These are phyloP conservation scores for Castanea sativa DNA, from an alignment of 306 rosid species.

Conservation along the genomic window DNA sequence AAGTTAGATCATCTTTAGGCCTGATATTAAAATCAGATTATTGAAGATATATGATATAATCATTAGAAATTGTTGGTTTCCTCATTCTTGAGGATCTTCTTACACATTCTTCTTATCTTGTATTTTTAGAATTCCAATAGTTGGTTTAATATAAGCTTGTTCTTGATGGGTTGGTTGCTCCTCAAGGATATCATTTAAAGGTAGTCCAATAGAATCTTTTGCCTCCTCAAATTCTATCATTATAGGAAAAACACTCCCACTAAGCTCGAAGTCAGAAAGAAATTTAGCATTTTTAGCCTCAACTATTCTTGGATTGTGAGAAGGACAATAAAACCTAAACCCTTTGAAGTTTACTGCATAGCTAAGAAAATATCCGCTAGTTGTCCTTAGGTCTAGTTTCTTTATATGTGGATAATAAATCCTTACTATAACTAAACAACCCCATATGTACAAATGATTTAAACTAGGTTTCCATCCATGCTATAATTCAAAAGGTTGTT, in stretches of 20 bases:
- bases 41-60: not conserved
- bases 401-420: not conserved
- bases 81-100: not conserved
- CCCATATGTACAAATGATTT: not conserved
- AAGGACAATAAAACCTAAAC: not conserved
- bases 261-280: not conserved
- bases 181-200: not conserved
- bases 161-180: not conserved
- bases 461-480: not conserved
- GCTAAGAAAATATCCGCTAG: not conserved
- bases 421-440: not conserved
- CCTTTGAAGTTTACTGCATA: not conserved
- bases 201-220: not conserved
- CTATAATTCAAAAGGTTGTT: not conserved
- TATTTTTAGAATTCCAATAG: not conserved
- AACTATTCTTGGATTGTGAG: not conserved
- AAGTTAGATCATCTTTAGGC: not conserved
- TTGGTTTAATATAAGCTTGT: not conserved
- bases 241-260: not conserved
- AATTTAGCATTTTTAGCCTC: not conserved
- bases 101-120: not conserved
- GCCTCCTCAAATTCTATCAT: not conserved
- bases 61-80: not conserved
- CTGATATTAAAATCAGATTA: not conserved
- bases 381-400: not conserved